Conservation (phyloP, 106 monocot species). For the Phalaenopsis equestris region DNA sequence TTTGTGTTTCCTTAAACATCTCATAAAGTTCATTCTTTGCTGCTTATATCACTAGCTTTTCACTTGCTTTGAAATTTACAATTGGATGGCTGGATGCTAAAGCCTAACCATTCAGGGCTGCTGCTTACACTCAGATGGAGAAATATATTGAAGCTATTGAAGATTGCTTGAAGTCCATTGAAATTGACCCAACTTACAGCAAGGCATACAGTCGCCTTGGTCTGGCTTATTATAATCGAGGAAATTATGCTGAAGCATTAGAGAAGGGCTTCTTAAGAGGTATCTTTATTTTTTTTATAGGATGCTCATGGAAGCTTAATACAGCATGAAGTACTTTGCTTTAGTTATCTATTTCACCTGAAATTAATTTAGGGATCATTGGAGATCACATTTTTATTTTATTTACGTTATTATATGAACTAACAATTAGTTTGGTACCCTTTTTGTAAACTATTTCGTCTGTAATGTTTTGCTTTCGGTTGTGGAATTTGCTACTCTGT, state of each 20-base stretch:
- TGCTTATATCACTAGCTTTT: neutral
- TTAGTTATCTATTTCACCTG: neutral
- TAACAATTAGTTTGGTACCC: neutral
- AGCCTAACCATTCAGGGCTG: constrained; percentile 50
- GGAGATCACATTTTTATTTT: neutral
- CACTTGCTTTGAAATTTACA: neutral
- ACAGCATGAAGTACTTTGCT: neutral
- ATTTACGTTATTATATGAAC: neutral
- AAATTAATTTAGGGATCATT: no score
- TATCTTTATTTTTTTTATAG: constrained; percentile 9
- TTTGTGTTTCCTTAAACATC: neutral
- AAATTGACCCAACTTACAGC: constrained; percentile 71
- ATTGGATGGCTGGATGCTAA: neutral
- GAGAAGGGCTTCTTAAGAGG: constrained; percentile 35
- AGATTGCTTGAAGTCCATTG: constrained; percentile 73
- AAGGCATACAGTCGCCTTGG: constrained; percentile 86
- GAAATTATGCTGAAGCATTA: constrained; percentile 63
- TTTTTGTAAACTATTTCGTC: neutral
- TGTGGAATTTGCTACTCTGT: no score
- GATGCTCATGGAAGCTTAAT: neutral
- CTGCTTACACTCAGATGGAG: constrained; percentile 66
- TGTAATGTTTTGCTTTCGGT: no score
- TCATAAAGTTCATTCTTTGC: neutral
- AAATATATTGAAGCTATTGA: constrained; percentile 60
- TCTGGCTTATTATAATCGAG: constrained; percentile 56